Percentiles rank a stretch among this genome's conserved stretches.
These are phyloP conservation scores for Reutealis trisperma DNA, from an alignment of 345 rosid genomes.

Conservation along the genomic window DNA sequence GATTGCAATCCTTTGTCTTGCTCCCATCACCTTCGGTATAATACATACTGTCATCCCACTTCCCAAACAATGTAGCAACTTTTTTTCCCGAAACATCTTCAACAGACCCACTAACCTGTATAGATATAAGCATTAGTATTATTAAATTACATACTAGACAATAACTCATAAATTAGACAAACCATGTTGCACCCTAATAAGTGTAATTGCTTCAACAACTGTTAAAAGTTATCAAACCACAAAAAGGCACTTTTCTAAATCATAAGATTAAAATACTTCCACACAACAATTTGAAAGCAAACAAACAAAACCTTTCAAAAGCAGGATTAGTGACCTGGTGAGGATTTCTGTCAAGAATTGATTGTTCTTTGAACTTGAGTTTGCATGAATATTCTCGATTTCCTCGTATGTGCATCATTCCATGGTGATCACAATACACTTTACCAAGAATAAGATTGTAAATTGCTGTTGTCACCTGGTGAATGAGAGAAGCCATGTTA, in stretches of 20 bases:
- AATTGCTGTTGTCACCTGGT: conserved; percentile 85
- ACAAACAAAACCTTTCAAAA: not conserved
- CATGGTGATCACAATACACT: conserved; percentile 91
- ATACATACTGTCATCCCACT: conserved; percentile 92
- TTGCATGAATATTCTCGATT: conserved; percentile 81
- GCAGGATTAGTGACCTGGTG: conserved; percentile 58
- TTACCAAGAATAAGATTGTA: conserved; percentile 93
- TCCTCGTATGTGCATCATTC: conserved; percentile 80
- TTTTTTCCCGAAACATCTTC: conserved; percentile 69
- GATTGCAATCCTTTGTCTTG: conserved; percentile 55
- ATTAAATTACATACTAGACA: not conserved
- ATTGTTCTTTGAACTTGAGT: conserved; percentile 89
- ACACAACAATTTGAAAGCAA: not conserved
- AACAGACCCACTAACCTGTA: conserved; percentile 83
- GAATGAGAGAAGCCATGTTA: conserved; percentile 10
- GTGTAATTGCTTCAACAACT: not conserved
- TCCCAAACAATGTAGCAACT: conserved; percentile 79
- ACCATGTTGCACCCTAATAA: not conserved
- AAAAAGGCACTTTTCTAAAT: not conserved
- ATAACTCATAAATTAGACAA: not conserved
- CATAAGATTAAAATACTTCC: not conserved
- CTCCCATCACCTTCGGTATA: conserved; percentile 57
- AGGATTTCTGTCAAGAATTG: conserved; percentile 90
- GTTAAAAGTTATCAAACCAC: not conserved
- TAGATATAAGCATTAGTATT: conserved; percentile 6